Evolutionary conservation across 2,329 filamentous ascomycete species (phyloP).

Genomic region (Paraconiothyrium brasiliense): DNA sequence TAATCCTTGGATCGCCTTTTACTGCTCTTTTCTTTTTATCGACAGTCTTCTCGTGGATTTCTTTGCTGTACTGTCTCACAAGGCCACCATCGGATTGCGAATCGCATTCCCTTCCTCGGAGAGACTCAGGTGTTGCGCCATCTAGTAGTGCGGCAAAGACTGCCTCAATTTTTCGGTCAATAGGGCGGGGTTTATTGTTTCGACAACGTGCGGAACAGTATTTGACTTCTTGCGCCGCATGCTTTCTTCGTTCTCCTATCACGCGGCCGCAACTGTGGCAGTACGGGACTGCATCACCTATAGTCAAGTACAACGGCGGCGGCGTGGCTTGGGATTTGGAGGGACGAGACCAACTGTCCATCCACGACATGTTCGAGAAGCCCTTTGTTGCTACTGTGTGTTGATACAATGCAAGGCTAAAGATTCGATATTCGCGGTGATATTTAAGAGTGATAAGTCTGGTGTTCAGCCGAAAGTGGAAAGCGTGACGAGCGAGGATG

Average conservation of each 20-base stretch:
- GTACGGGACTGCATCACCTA: constrained; percentile 61
- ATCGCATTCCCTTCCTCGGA: constrained; percentile 29
- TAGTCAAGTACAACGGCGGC: constrained; percentile 63
- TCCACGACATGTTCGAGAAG: constrained; percentile 56
- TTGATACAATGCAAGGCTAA: neutral
- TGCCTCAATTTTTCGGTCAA: constrained; percentile 64
- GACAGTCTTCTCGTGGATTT: constrained; percentile 6
- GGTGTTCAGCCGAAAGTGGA: neutral
- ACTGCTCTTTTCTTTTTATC: constrained; percentile 38
- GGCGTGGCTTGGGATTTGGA: constrained; percentile 56
- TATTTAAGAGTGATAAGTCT: neutral
- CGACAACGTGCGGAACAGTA: constrained; percentile 68
- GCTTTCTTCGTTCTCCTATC: constrained; percentile 56
- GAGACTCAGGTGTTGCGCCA: constrained; percentile 40
- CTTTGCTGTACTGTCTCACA: neutral
- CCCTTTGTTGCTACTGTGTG: neutral
- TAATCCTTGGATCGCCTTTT: constrained; percentile 63
- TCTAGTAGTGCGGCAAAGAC: constrained; percentile 57
- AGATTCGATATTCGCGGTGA: neutral
- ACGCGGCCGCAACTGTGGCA: constrained; percentile 67
- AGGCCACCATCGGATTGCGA: constrained; percentile 19
- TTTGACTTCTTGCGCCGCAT: constrained; percentile 53
- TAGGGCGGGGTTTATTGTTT: constrained; percentile 59
- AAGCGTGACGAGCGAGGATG: constrained; percentile 2
- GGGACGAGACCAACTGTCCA: constrained; percentile 59